Evolutionary conservation across 768 basidiomycete species (phyloP), one percentile per base, ranked within the genome.

Genomic region (Hypsizygus marmoreus): DNA sequence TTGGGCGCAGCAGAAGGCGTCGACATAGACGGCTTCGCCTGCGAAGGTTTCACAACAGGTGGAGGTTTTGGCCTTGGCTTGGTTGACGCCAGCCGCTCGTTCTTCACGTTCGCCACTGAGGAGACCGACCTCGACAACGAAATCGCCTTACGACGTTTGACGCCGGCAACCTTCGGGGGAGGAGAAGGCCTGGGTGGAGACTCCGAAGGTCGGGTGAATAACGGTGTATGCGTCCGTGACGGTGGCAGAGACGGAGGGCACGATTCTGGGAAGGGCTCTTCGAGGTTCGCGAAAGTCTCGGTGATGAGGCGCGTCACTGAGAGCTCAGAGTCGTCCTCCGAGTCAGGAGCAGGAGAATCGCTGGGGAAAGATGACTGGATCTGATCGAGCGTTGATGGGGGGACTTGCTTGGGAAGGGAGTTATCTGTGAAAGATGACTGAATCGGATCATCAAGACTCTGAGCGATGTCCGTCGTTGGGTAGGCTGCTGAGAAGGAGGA

Each of bases 281-380:
- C 31, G 19, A 39, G 16, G n/a, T 43, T 32, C 19, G 43, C 28
- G 16, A 41, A 55, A 3, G 43, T 36, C 22, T 46, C 38, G 1
- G 43, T 40, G 29, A 52, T 29, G 35, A 52, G 23, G 4, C 34
- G 36, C 9, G 41, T 34, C 14, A 52, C 45, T 2, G 47, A 52
- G n/a, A 49, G 22, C 35, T 49, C 50, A 1, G 50, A 51, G 8
- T 46, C 50, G 11, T 49, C 39, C 8, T 46, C 48, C 17, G 40
- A 49, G 24, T 40, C 40, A 10, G 40, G 20, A 4, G 25, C 1
- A 16, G 23, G 30, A 9, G 43, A 44, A 6, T 17, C 13, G 3
- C 16, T 5, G 33, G 32, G 31, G 16, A 33, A 34, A 16, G 19
- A 30, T 13, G 30, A 14, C 13, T 23, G 31, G 13, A 13, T 24